Base-by-base conservation (phyloP, 1,284 basidiomycete species). In the Puccinia horiana region DNA sequence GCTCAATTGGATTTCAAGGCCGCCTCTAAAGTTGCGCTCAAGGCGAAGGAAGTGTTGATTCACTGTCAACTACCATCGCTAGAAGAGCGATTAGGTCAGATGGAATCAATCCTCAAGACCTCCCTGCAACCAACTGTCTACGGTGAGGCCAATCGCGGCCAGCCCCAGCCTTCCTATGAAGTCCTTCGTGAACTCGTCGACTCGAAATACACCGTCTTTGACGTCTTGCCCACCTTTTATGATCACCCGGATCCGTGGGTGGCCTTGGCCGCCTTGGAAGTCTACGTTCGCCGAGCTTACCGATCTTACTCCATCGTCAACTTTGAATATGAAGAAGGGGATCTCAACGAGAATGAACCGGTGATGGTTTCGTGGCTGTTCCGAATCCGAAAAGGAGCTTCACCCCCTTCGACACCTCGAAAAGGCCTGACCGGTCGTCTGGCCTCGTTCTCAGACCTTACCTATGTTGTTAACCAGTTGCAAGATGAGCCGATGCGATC, bases 1-100 rank as follows among this genome's bases (percentile, higher is more conserved):
- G 93, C 96, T 74, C 90, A 90, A 54, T 91, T 99, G 61, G 95
- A 97, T 87, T 92, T 93, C 76, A 93, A 93, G 92, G 94, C 94
- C 9, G 95, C 95, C 16, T 93, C 92, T 63, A 90, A 92, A 85
- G 95, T 97, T 76, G 91, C 96, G 2, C 89, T 99, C 85, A 99
- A 98, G 88, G 96, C 97, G 72, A 93, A 97, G 76, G 97, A 99
- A 88, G 97, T 98, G 14, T 90, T 98, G 83, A 98, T 99, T 85
- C 90, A 94, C 47, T 94, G 94, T 76, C 94, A 96, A 87, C 93
- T 99, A 91, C 97, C 97, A 20, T 97, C 95, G 52, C 96, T 95
- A 86, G 94, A 96, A 86, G 97, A 99, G 87, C 93, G 97, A 83
- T 89, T 92, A 78, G 89, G 91, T 37, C 97, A 99, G 88, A 96